Evolutionary conservation across 257 asterid genomes (phyloP).

Genomic region (Buddleja alternifolia): DNA sequence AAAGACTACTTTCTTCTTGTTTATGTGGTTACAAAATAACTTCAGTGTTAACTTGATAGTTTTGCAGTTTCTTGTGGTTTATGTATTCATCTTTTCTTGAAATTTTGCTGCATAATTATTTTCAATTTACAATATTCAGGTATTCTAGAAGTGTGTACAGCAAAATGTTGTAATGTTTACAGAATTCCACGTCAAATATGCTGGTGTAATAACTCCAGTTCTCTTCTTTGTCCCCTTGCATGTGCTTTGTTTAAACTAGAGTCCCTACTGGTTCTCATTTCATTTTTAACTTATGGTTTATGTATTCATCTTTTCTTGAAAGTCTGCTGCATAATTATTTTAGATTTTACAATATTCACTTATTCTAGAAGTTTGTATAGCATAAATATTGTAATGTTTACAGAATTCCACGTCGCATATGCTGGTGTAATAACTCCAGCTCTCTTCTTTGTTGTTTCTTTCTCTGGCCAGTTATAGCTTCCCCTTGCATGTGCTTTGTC

Average conservation of each 20-base stretch:
- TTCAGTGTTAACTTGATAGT: conserved; percentile 5
- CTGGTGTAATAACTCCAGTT: neutral
- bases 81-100: neutral
- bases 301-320: neutral
- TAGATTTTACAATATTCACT: neutral
- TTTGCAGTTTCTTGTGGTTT: conserved; percentile 8
- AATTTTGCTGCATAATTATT: neutral
- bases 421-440: neutral
- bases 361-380: neutral
- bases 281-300: too few relatives aligned
- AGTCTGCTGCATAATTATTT: neutral
- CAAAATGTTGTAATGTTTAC: neutral
- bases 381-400: neutral
- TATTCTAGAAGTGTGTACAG: neutral
- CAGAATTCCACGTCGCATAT: conserved; percentile 15
- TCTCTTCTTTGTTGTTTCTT: neutral
- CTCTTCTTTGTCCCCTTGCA: neutral
- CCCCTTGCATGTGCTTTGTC: neutral
- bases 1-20: neutral
- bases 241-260: neutral
- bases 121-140: neutral
- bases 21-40: neutral
- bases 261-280: neutral
- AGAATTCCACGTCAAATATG: conserved; percentile 9
- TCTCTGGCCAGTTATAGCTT: neutral